A percentile compares a stretch with the other conserved stretches of the same genome.
These are phyloP conservation scores for Hypoxylon sp. DNA, from an alignment of 2,329 filamentous ascomycete species.

Conservation along the genomic window DNA sequence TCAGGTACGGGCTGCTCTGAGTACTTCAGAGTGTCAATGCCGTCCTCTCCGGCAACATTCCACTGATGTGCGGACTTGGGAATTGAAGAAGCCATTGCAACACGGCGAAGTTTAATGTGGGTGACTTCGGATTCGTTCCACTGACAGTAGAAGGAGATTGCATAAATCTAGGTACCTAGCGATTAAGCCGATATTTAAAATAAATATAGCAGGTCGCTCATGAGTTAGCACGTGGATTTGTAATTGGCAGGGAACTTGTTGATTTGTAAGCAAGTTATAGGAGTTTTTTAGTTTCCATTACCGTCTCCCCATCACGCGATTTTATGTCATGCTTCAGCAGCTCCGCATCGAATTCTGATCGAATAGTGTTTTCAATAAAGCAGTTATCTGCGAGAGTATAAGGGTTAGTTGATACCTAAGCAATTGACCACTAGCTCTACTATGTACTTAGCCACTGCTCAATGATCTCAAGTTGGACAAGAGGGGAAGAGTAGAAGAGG, in stretches of 20 bases:
- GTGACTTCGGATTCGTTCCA: no score
- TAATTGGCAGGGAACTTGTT: background rate
- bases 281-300: background rate
- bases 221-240: constrained; percentile 1
- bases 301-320: background rate
- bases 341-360: no score
- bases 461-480: no score
- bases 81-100: constrained; percentile 20
- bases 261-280: constrained; percentile 18
- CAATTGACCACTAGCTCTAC: no score
- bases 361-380: no score
- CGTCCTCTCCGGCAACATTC: constrained; percentile 31
- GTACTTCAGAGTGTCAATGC: constrained; percentile 25
- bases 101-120: background rate
- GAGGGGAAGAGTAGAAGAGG: no score
- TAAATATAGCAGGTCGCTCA: background rate
- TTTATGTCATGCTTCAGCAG: no score
- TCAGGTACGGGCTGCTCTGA: constrained; percentile 30
- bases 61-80: constrained; percentile 33
- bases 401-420: no score
- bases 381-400: no score
- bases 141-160: no score
- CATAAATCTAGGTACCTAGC: background rate
- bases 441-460: no score
- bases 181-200: background rate